These are phyloP conservation scores for Parafenestella ontariensis DNA, from an alignment of 2,329 filamentous ascomycete species.

Conservation along the genomic window DNA sequence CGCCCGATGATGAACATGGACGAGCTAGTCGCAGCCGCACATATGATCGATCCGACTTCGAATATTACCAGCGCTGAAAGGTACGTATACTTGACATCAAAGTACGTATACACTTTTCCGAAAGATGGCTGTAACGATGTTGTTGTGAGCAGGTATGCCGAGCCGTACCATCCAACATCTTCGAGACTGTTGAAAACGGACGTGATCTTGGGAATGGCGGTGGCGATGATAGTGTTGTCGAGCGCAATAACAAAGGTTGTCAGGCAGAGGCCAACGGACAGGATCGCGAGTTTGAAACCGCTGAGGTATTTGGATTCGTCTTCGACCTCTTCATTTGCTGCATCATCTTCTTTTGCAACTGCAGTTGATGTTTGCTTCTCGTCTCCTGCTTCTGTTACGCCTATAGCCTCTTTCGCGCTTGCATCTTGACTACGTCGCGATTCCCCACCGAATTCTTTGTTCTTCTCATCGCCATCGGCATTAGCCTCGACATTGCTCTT, in stretches of 20 bases:
- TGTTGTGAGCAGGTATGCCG: slow-evolving; percentile 55
- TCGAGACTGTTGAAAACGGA: slow-evolving; percentile 50
- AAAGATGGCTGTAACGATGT: slow-evolving; percentile 55
- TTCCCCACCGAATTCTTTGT: neutral
- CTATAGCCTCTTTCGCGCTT: neutral
- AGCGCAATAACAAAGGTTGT: slow-evolving; percentile 48
- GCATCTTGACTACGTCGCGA: neutral
- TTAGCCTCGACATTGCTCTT: neutral
- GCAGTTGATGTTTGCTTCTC: neutral
- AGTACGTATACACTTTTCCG: slow-evolving; percentile 67
- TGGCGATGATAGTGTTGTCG: slow-evolving; percentile 51
- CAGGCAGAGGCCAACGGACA: slow-evolving; percentile 44
- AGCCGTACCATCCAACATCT: slow-evolving; percentile 54
- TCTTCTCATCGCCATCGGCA: neutral
- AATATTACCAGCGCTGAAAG: slow-evolving; percentile 57
- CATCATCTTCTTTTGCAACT: neutral
- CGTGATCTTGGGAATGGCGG: slow-evolving; percentile 52
- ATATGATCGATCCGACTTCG: slow-evolving; percentile 62
- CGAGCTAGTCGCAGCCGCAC: slow-evolving; percentile 57
- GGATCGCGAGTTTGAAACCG: slow-evolving; percentile 43
- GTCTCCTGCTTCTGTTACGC: neutral
- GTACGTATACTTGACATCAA: slow-evolving; percentile 61
- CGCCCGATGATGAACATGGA: slow-evolving; percentile 63
- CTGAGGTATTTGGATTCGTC: slow-evolving; percentile 47
- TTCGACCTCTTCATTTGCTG: slow-evolving; percentile 22